phyloP scores from a whole-genome alignment of 345 rosid species.

The Fremontodendron californicum region DNA sequence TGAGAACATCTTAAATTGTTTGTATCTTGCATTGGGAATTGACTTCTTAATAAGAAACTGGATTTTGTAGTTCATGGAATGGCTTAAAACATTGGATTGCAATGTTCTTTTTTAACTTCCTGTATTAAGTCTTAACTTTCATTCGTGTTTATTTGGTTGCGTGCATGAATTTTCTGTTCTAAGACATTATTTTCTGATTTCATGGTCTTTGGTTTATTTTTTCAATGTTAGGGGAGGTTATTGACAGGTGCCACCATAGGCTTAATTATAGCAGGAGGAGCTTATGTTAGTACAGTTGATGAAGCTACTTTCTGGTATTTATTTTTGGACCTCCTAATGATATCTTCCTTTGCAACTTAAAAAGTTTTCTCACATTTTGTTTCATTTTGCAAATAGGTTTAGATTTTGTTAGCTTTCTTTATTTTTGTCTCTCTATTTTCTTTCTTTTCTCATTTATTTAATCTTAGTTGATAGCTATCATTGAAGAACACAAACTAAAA shows the following conservation, averaged over 20 bases:
- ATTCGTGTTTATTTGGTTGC: not conserved
- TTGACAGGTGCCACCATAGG: constrained; percentile 85
- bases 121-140: not conserved
- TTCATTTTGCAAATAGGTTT: not conserved
- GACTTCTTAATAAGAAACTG: not conserved
- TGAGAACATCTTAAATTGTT: too few relatives aligned
- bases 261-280: constrained; percentile 81
- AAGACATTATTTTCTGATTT: constrained; percentile 1
- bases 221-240: constrained; percentile 58
- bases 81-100: not conserved
- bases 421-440: not conserved
- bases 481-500: not conserved
- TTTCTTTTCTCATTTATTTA: not conserved
- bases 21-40: too few relatives aligned
- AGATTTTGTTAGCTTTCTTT: not conserved
- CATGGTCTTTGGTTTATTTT: not conserved
- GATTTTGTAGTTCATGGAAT: not conserved
- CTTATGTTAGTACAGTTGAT: constrained; percentile 93
- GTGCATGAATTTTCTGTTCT: not conserved
- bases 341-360: not conserved
- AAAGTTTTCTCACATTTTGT: not conserved
- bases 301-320: constrained; percentile 97
- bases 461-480: not conserved
- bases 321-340: constrained; percentile 12
- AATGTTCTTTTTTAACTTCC: too few relatives aligned